Evolutionary conservation across 2,329 filamentous ascomycete genomes (phyloP), one percentile per base, ranked within the genome.

Genomic region (Pseudogymnoascus sp.): DNA sequence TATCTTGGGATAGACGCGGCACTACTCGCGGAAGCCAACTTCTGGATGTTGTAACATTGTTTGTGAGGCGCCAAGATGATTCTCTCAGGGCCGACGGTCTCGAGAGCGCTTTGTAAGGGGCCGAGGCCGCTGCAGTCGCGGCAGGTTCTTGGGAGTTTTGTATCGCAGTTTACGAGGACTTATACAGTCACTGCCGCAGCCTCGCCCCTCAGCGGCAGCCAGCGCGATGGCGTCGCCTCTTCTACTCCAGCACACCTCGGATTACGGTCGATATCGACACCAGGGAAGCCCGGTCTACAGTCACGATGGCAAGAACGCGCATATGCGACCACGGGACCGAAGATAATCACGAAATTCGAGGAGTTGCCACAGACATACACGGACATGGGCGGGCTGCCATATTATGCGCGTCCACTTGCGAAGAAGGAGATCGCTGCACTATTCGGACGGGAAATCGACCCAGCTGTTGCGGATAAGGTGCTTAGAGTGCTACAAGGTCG

Each of bases 401-500:
- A 87, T 66, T 73, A 80, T 53, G 73, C 71, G 5, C 72, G 75
- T 3, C 80, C 83, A n/a, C 74, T 88, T 19, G 76, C 76, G 2
- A 73, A 78, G 17, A 70, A 71, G 7, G 81, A 87, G 68, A 75
- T 79, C 5, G 68, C 75, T 15, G 65, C 67, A 9, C 76, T 86
- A 38, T 86, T 88, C 65, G 82, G 83, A 1, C 69, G 77, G 4
- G 74, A 75, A 11, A 75, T 86, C 53, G 73, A 76, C 64, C 71
- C 76, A 0, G 67, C 69, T 3, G 69, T 72, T 4, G 85, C 80
- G 19, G 87, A 87, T 70, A 75, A 74, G 50, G 72, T 88, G 46
- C 73, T 88, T 60, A 77, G 77, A 61, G 82, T 88, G 60, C 73
- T 88, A 11, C 86, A 88, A 70, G 86, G 85, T 7, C 80, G 84